A percentile compares a stretch with the other conserved stretches of the same genome.
phyloP scores from a whole-genome alignment of 179 eudicot species.

The Nepenthes alata region DNA sequence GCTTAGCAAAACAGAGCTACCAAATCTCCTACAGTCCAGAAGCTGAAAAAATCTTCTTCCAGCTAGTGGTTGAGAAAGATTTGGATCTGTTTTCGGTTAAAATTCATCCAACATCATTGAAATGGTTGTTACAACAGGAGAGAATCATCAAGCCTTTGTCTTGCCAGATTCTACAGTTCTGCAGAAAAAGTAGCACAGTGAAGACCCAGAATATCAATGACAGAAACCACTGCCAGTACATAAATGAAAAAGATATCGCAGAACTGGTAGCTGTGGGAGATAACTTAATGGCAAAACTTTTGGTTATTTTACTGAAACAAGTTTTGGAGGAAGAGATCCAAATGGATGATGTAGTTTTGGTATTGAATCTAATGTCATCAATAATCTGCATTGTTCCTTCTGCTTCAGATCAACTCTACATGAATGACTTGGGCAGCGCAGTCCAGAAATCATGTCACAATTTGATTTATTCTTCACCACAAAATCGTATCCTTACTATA shows the following conservation, averaged over 20 bases:
- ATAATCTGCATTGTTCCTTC: slow-evolving; percentile 41
- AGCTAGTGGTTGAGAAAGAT: slow-evolving; percentile 44
- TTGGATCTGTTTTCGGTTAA: slow-evolving; percentile 51
- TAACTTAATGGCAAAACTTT: slow-evolving; percentile 42
- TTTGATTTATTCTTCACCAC: slow-evolving; percentile 21
- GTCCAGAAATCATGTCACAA: slow-evolving; percentile 35
- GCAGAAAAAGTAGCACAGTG: slow-evolving; percentile 29
- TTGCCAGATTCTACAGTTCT: slow-evolving; percentile 49
- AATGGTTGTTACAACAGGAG: slow-evolving; percentile 94
- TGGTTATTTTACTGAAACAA: slow-evolving; percentile 46
- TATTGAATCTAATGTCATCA: slow-evolving; percentile 31
- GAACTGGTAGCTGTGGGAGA: slow-evolving; percentile 54
- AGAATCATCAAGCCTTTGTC: slow-evolving; percentile 47
- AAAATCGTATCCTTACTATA: slow-evolving; percentile 23
- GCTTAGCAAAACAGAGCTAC: slow-evolving; percentile 52
- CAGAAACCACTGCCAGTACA: slow-evolving; percentile 16
- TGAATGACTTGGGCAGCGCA: slow-evolving; percentile 54
- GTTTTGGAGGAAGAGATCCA: slow-evolving; percentile 29
- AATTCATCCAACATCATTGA: slow-evolving; percentile 53
- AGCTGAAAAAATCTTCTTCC: slow-evolving; percentile 71
- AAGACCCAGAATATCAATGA: slow-evolving; percentile 15
- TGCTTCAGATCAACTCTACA: slow-evolving; percentile 79
- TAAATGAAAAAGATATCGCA: slow-evolving; percentile 31
- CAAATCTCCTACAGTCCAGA: slow-evolving; percentile 68
- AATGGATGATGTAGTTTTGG: slow-evolving; percentile 38